phyloP scores from a whole-genome alignment of 106 monocot species.

The Acorus gramineus region DNA sequence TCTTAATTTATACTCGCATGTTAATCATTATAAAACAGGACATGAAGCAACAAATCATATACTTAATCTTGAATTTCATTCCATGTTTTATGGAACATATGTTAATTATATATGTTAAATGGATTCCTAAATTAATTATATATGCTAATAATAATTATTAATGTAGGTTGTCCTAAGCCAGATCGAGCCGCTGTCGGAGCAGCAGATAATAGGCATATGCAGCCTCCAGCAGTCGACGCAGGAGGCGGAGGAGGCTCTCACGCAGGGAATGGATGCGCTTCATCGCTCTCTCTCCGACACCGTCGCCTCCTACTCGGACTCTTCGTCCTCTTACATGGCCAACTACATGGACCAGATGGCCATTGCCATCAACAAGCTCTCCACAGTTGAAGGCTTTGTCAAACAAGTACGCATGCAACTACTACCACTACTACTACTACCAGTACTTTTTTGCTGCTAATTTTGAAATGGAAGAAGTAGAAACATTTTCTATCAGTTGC shows the following conservation, averaged over 20 bases:
- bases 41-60: too few relatives aligned
- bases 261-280: conserved; percentile 77
- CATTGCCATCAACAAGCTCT: conserved; percentile 78
- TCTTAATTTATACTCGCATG: too few relatives aligned
- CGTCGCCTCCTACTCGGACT: conserved; percentile 46
- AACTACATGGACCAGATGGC: conserved; percentile 95
- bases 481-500: too few relatives aligned
- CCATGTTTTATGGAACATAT: too few relatives aligned
- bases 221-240: conserved; percentile 68
- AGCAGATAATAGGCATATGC: conserved; percentile 73
- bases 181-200: conserved; percentile 75
- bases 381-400: conserved; percentile 68
- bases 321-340: conserved; percentile 65
- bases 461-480: too few relatives aligned
- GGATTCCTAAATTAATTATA: too few relatives aligned
- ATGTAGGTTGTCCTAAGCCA: conserved; percentile 50
- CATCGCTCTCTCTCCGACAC: conserved; percentile 69
- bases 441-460: too few relatives aligned
- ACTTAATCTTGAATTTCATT: too few relatives aligned
- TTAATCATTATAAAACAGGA: too few relatives aligned
- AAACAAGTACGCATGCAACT: conserved; percentile 60
- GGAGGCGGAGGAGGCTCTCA: conserved; percentile 83
- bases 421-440: too few relatives aligned
- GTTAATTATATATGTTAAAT: too few relatives aligned
- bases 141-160: too few relatives aligned